Evolutionary conservation across 306 rosid genomes (phyloP).

Genomic region (Begonia masoniana): DNA sequence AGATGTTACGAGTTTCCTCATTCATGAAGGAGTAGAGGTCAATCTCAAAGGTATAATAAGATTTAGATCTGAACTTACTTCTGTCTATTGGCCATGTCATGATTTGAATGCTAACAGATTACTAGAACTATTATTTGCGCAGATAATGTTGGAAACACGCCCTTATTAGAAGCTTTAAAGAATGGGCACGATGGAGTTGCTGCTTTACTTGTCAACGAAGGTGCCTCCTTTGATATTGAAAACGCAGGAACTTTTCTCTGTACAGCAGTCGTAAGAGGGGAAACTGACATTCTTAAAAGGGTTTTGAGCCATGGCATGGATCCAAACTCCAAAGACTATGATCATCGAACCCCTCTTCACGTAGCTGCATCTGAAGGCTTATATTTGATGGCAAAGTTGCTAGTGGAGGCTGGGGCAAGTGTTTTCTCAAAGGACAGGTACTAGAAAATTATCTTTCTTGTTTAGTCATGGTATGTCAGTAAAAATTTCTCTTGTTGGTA

Average conservation of each 20-base stretch:
- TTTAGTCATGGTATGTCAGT: no score
- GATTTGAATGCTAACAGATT: background rate
- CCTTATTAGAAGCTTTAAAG: slow-evolving; percentile 78
- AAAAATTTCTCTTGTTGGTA: no score
- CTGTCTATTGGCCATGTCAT: no score
- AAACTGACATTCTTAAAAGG: slow-evolving; percentile 60
- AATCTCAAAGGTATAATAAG: slow-evolving; percentile 36
- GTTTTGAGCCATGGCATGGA: slow-evolving; percentile 63
- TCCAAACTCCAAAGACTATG: slow-evolving; percentile 81
- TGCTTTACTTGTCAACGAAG: slow-evolving; percentile 57
- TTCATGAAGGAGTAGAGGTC: slow-evolving; percentile 54
- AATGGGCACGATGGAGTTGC: slow-evolving; percentile 69
- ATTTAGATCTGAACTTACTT: no score
- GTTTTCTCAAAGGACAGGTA: slow-evolving; percentile 69
- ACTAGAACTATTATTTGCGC: slow-evolving; percentile 4
- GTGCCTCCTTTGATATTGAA: slow-evolving; percentile 58
- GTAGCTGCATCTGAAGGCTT: slow-evolving; percentile 77
- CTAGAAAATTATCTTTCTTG: no score
- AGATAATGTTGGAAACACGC: slow-evolving; percentile 86
- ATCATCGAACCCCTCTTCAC: slow-evolving; percentile 79
- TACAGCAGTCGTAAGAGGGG: slow-evolving; percentile 67
- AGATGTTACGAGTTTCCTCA: slow-evolving; percentile 49
- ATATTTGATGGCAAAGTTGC: slow-evolving; percentile 68
- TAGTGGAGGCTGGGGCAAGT: slow-evolving; percentile 67
- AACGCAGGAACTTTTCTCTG: slow-evolving; percentile 60